These are phyloP conservation scores for Ustilago vetiveriae DNA, from an alignment of 1,284 basidiomycete genomes.

Conservation along the genomic window DNA sequence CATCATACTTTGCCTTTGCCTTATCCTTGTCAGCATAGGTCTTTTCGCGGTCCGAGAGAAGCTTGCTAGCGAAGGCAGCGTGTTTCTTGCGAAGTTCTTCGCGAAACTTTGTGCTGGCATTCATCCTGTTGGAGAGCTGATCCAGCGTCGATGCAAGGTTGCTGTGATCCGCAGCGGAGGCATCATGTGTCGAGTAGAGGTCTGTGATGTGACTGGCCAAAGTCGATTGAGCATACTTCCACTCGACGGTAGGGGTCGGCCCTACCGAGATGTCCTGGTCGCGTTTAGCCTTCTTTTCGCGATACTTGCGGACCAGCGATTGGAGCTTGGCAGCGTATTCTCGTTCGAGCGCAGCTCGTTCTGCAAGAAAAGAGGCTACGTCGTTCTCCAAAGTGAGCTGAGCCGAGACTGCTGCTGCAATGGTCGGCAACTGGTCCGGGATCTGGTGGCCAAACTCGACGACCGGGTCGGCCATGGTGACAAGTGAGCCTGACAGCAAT, in stretches of 20 bases:
- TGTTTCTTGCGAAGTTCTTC: constrained; percentile 53
- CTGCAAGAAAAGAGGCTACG: constrained; percentile 41
- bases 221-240: constrained; percentile 40
- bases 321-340: constrained; percentile 50
- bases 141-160: constrained; percentile 32
- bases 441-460: constrained; percentile 32
- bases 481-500: not conserved
- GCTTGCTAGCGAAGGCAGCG: constrained; percentile 28
- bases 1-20: constrained; percentile 55
- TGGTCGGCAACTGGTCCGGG: constrained; percentile 40
- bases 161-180: constrained; percentile 19
- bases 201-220: constrained; percentile 22
- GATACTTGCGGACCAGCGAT: constrained; percentile 43
- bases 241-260: constrained; percentile 40
- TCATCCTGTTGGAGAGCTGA: constrained; percentile 24
- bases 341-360: constrained; percentile 51
- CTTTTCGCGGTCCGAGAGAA: constrained; percentile 51
- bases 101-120: constrained; percentile 20
- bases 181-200: constrained; percentile 28
- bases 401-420: constrained; percentile 35
- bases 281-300: constrained; percentile 41
- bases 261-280: constrained; percentile 47
- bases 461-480: constrained; percentile 11
- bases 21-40: constrained; percentile 46
- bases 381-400: constrained; percentile 46